Evolutionary conservation across 2,329 filamentous ascomycete species (phyloP).

Genomic region (Colletotrichum brevisporum): DNA sequence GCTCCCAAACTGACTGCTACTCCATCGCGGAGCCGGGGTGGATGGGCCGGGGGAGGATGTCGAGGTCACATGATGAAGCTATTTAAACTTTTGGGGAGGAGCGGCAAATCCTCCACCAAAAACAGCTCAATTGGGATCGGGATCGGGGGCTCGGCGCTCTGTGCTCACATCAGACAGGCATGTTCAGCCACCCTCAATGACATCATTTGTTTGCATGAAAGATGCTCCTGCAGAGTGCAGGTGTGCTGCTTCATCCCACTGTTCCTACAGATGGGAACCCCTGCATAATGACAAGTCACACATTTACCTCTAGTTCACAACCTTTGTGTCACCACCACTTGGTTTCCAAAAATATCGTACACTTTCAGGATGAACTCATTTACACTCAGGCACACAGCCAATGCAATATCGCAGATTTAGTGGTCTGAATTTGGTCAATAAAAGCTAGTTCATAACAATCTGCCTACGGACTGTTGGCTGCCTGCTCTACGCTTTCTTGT

Average conservation of each 20-base stretch:
- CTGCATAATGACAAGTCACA: conserved; percentile 17
- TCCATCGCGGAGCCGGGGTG: not conserved
- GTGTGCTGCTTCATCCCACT: not conserved
- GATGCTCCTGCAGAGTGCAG: not conserved
- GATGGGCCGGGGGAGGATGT: not conserved
- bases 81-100: conserved; percentile 13
- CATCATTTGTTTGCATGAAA: conserved; percentile 34
- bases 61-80: conserved; percentile 26
- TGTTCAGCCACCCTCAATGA: conserved; percentile 32
- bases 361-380: not conserved
- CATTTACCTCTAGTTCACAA: not conserved
- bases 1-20: too few species aligned
- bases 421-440: conserved; percentile 26
- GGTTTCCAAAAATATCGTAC: conserved; percentile 19
- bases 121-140: conserved; percentile 30
- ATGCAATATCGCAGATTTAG: not conserved
- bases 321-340: not conserved
- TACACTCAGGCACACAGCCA: not conserved
- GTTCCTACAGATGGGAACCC: not conserved
- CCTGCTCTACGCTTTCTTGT: conserved; percentile 29
- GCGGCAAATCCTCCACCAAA: conserved; percentile 17
- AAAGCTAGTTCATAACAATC: conserved; percentile 41
- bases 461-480: conserved; percentile 38
- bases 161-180: conserved; percentile 12
- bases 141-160: conserved; percentile 21